Conservation (phyloP, 441 rosid species). For the Cnidoscolus chayamansa region DNA sequence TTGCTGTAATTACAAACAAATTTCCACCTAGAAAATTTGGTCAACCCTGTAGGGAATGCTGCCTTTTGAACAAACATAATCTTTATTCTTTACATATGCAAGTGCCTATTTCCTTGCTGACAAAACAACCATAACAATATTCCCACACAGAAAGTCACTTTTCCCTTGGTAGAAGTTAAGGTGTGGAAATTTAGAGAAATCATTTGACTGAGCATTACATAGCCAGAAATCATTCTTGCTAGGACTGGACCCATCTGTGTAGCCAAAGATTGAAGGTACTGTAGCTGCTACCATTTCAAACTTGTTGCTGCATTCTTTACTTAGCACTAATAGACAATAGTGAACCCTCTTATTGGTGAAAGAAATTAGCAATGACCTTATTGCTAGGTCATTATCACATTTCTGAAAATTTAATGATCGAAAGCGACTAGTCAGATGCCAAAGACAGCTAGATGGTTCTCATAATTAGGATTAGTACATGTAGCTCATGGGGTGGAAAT, state of each 20-base stretch:
- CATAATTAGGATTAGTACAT: slow-evolving; percentile 1
- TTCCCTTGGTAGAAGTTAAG: not conserved
- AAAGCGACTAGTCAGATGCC: not conserved
- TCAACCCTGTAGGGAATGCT: not conserved
- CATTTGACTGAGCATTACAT: not conserved
- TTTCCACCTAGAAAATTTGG: not conserved
- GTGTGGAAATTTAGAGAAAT: not conserved
- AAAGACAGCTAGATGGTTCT: slow-evolving; percentile 8
- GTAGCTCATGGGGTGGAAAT: slow-evolving; percentile 10
- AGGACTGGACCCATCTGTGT: not conserved
- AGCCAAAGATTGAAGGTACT: not conserved
- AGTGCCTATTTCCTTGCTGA: not conserved
- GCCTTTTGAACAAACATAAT: not conserved
- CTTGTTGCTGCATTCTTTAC: not conserved
- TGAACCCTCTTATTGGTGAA: not conserved
- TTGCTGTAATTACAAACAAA: not conserved
- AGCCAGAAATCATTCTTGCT: not conserved
- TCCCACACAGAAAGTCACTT: not conserved
- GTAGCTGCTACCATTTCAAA: not conserved
- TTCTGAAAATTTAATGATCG: not conserved
- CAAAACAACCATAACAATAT: not conserved
- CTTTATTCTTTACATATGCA: not conserved
- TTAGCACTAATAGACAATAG: not conserved
- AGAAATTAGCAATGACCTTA: not conserved
- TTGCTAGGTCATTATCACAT: slow-evolving; percentile 3